Evolutionary conservation across 495 filamentous ascomycete genomes (phyloP), one percentile per base, ranked within the genome.

Genomic region (Lasiosphaeria ovina): DNA sequence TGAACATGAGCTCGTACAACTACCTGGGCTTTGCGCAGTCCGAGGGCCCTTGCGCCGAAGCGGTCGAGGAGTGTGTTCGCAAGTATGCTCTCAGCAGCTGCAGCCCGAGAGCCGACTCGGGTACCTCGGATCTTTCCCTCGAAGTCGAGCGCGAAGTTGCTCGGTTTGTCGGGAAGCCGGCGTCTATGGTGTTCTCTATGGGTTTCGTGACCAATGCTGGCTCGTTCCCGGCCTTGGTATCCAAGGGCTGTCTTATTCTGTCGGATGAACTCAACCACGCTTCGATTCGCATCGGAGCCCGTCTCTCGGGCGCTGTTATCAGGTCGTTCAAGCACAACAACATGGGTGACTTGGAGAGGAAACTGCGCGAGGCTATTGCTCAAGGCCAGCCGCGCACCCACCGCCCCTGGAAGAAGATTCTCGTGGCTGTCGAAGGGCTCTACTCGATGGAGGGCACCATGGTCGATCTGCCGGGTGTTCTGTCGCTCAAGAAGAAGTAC

Each of bases 361-460:
- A 87, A 62, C 84, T 98, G 16, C 88, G 94, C 45, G 93, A 98
- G 69, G 87, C 86, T 59, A 97, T 98, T 67, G 91, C 92, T 42
- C 92, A 97, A 76, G 94, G 94, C 14, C 94, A 98, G 64, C 95
- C 95, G 34, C 87, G 94, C 60, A 98, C 93, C 17, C 94, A 98
- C 70, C 88, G 94, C 8, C 94, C 94, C 10, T 98, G 94, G 94
- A 95, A 93, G 81, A 98, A 97, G 83, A 98, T 98, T 60, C 77
- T 98, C 51, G 91, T 98, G 54, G 92, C 93, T 38, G 91, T 98
- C 42, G 94, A 98, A 72, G 94, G 94, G 60, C 83, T 98, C 0
- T 98, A 98, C 78, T 97, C 93, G 3, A 98, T 98, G 94, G 94
- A 98, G 75, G 94, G 94, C 35, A 96, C 93, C 49, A 97, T 98